A percentile compares a stretch with the other conserved stretches of the same genome.
Conservation (phyloP, 2,329 filamentous ascomycete species). For the Calycina marina region DNA sequence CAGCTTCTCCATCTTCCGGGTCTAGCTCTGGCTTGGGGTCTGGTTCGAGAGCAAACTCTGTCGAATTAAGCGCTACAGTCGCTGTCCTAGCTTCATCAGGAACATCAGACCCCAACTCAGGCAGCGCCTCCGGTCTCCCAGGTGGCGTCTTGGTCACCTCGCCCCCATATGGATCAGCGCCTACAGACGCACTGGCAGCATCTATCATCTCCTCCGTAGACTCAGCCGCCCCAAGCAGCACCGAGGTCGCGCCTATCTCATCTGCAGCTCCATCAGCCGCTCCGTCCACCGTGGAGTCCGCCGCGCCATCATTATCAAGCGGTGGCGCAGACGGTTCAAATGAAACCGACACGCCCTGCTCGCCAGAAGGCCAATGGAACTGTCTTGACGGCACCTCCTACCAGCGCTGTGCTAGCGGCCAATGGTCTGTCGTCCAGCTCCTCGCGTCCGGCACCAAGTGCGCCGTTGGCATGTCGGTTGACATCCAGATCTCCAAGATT, state of each 20-base stretch:
- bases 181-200: slow-evolving; percentile 4
- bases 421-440: slow-evolving; percentile 28
- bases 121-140: slow-evolving; percentile 7
- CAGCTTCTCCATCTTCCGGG: background rate
- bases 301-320: slow-evolving; percentile 9
- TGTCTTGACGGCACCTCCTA: slow-evolving; percentile 32
- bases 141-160: slow-evolving; percentile 24
- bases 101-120: slow-evolving; percentile 3
- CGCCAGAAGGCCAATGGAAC: slow-evolving; percentile 34
- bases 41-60: slow-evolving; percentile 19
- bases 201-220: slow-evolving; percentile 5
- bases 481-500: slow-evolving; percentile 23
- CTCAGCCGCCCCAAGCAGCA: slow-evolving; percentile 10
- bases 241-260: slow-evolving; percentile 12
- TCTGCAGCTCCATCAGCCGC: slow-evolving; percentile 3
- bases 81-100: slow-evolving; percentile 5
- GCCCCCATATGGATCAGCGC: background rate
- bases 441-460: slow-evolving; percentile 31
- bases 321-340: slow-evolving; percentile 13
- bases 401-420: slow-evolving; percentile 36
- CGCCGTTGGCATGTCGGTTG: slow-evolving; percentile 24
- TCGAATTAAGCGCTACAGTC: slow-evolving; percentile 8
- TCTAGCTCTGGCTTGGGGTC: slow-evolving; percentile 12
- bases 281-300: slow-evolving; percentile 4
- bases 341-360: slow-evolving; percentile 29